A percentile compares a stretch with the other conserved stretches of the same genome.
These are phyloP conservation scores for Saccharomycopsis fibuligera DNA, from an alignment of 805 yeast species.

Conservation along the genomic window DNA sequence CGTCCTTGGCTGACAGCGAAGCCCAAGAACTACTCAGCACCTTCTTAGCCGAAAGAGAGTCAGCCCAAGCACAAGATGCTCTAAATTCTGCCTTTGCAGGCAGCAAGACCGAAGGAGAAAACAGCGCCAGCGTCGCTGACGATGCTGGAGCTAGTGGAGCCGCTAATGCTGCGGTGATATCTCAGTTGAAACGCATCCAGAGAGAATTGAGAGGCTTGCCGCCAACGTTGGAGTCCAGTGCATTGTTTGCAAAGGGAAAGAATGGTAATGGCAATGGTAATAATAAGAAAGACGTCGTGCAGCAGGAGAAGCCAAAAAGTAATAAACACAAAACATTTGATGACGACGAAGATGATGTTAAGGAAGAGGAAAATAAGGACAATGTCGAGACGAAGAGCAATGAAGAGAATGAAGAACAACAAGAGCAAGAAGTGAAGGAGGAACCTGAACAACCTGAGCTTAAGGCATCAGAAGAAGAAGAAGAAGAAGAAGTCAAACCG, in stretches of 20 bases:
- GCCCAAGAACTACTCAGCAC: conserved; percentile 19
- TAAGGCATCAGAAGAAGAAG: not conserved
- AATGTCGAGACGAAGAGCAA: conserved; percentile 21
- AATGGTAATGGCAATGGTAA: conserved; percentile 17
- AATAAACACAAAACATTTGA: conserved; percentile 23
- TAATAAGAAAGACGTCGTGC: not conserved
- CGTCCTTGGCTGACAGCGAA: conserved; percentile 4
- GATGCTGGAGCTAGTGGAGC: conserved; percentile 26
- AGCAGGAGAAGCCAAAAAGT: not conserved
- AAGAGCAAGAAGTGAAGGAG: conserved; percentile 1
- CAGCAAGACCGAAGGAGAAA: conserved; percentile 18
- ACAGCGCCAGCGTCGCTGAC: conserved; percentile 21
- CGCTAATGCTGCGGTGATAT: conserved; percentile 35
- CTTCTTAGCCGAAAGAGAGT: conserved; percentile 41
- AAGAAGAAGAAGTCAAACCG: conserved; percentile 8
- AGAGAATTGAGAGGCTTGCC: conserved; percentile 79
- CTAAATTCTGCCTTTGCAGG: conserved; percentile 20
- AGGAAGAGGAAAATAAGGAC: conserved; percentile 7
- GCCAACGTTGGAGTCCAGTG: conserved; percentile 35
- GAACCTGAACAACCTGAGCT: not conserved
- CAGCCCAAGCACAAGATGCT: conserved; percentile 32
- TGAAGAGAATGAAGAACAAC: conserved; percentile 14
- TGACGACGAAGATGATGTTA: conserved; percentile 21
- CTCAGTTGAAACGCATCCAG: conserved; percentile 68
- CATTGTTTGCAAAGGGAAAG: conserved; percentile 23